Evolutionary conservation across 495 filamentous ascomycete genomes (phyloP).

Genomic region (Entonaema liquescens): DNA sequence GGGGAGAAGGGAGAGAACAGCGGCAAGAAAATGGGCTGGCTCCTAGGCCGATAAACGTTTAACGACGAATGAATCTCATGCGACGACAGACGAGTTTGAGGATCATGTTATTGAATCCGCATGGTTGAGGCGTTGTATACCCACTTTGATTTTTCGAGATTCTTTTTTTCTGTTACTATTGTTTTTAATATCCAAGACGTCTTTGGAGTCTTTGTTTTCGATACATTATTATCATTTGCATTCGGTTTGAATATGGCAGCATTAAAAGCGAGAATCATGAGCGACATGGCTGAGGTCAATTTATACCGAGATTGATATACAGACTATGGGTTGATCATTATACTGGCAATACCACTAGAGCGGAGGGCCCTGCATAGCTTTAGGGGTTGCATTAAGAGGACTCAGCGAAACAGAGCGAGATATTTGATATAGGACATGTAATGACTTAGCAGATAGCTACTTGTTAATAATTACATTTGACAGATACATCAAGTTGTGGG

Average conservation of each 20-base stretch:
- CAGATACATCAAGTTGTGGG: background rate
- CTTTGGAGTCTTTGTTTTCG: background rate
- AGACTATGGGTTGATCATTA: conserved; percentile 11
- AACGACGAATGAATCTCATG: conserved; percentile 30
- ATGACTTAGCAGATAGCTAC: conserved; percentile 24
- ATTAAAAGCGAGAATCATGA: conserved; percentile 10
- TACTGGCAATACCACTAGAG: conserved; percentile 36
- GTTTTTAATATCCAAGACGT: background rate
- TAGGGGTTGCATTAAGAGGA: conserved; percentile 15
- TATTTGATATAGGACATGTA: conserved; percentile 25
- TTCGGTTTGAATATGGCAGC: conserved; percentile 7
- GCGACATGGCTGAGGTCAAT: background rate
- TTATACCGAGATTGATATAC: conserved; percentile 19
- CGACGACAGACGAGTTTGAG: conserved; percentile 28
- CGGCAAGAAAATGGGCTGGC: conserved; percentile 42
- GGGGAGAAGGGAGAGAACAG: conserved; percentile 29
- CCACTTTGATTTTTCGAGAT: conserved; percentile 37
- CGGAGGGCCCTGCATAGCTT: conserved; percentile 21
- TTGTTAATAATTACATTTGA: conserved; percentile 28
- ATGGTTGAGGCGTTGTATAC: conserved; percentile 44
- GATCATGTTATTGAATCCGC: conserved; percentile 38
- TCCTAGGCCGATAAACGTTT: conserved; percentile 41
- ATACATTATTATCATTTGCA: background rate
- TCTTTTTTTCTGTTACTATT: background rate
- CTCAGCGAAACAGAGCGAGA: conserved; percentile 8